These are phyloP conservation scores for Mycosphaerella arachidis DNA, from an alignment of 2,329 filamentous ascomycete genomes.

Conservation along the genomic window DNA sequence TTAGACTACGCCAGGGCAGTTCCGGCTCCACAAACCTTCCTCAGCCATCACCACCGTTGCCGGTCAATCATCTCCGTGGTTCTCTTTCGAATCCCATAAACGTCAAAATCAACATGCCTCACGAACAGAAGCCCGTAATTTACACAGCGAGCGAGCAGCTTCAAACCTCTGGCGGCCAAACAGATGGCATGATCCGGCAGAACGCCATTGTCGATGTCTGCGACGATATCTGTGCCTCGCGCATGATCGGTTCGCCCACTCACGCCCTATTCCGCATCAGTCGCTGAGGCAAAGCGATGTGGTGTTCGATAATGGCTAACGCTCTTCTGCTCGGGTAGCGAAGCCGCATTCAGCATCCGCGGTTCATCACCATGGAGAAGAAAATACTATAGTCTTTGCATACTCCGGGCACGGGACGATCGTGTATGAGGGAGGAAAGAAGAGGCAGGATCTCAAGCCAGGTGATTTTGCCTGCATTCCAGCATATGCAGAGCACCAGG, in stretches of 20 bases:
- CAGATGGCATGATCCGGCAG: constrained; percentile 48
- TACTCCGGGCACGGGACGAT: constrained; percentile 59
- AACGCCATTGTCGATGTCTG: constrained; percentile 60
- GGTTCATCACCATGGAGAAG: constrained; percentile 65
- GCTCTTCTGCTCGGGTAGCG: constrained; percentile 24
- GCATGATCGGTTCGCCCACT: constrained; percentile 49
- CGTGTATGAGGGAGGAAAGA: constrained; percentile 54
- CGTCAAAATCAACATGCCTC: constrained; percentile 11
- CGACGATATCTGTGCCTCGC: constrained; percentile 62
- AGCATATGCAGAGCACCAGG: constrained; percentile 64
- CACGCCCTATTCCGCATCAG: no score
- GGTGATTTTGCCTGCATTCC: constrained; percentile 70
- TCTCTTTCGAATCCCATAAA: not conserved
- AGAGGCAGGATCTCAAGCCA: constrained; percentile 53
- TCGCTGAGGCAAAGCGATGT: no score
- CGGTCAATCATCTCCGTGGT: not conserved
- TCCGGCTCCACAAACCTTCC: not conserved
- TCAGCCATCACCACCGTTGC: not conserved
- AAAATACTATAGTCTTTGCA: constrained; percentile 62
- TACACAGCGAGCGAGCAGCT: constrained; percentile 50
- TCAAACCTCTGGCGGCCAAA: constrained; percentile 43
- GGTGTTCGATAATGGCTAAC: no score
- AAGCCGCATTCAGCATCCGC: constrained; percentile 58
- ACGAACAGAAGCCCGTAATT: constrained; percentile 41
- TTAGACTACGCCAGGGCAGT: not conserved